Evolutionary conservation across 1,284 basidiomycete species (phyloP).

Genomic region (Ganoderma meredithae): DNA sequence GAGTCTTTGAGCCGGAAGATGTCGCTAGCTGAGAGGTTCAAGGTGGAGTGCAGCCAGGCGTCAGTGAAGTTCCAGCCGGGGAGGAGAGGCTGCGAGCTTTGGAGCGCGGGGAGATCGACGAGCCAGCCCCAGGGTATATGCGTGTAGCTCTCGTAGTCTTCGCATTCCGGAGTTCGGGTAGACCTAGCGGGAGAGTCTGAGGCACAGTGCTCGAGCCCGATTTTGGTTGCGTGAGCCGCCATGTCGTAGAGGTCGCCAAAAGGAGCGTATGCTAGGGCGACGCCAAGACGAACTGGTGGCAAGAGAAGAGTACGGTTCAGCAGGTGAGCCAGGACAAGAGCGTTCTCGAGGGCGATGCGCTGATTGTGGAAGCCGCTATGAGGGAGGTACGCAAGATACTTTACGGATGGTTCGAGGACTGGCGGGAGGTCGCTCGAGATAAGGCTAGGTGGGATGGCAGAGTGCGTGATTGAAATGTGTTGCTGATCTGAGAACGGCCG

Average conservation of each 20-base stretch:
- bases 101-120: slow-evolving; percentile 56
- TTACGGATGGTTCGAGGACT: slow-evolving; percentile 18
- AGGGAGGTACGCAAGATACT: slow-evolving; percentile 72
- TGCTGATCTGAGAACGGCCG: neutral
- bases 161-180: slow-evolving; percentile 60
- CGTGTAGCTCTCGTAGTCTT: slow-evolving; percentile 64
- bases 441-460: neutral
- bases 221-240: slow-evolving; percentile 58
- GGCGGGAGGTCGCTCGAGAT: slow-evolving; percentile 26
- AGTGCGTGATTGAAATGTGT: too few species aligned
- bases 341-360: slow-evolving; percentile 84
- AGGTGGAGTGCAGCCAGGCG: slow-evolving; percentile 51
- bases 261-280: slow-evolving; percentile 65
- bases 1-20: slow-evolving; percentile 59
- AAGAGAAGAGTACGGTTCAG: slow-evolving; percentile 80
- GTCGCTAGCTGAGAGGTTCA: slow-evolving; percentile 50
- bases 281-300: slow-evolving; percentile 73
- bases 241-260: slow-evolving; percentile 62
- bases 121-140: slow-evolving; percentile 73
- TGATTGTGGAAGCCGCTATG: slow-evolving; percentile 87
- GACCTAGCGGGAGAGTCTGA: slow-evolving; percentile 39
- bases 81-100: slow-evolving; percentile 48
- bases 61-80: slow-evolving; percentile 57
- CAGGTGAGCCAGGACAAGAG: slow-evolving; percentile 69
- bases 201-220: slow-evolving; percentile 60